Percentiles rank a stretch among this genome's conserved stretches.
Evolutionary conservation across 2,329 filamentous ascomycete species (phyloP).

Genomic region (Monosporascus sp.): DNA sequence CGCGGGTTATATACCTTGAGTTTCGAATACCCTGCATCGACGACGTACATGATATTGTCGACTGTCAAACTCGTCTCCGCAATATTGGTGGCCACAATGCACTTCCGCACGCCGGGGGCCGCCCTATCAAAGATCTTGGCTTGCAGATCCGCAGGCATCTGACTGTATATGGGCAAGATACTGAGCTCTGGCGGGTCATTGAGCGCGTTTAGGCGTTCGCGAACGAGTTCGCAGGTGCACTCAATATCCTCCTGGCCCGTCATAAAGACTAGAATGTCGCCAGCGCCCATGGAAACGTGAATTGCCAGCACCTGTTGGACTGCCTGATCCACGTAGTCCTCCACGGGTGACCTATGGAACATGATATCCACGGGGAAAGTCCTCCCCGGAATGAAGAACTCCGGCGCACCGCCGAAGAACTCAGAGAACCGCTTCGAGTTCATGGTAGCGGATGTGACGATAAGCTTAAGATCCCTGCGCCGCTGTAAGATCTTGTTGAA

Average conservation of each 20-base stretch:
- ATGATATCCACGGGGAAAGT: slow-evolving; percentile 97
- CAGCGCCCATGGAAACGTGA: slow-evolving; percentile 87
- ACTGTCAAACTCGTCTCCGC: slow-evolving; percentile 97
- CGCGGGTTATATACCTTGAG: slow-evolving; percentile 98
- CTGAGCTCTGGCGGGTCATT: slow-evolving; percentile 94
- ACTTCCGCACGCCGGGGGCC: slow-evolving; percentile 84
- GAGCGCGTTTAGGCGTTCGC: slow-evolving; percentile 78
- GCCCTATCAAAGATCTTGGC: slow-evolving; percentile 96
- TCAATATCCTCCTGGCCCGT: slow-evolving; percentile 99
- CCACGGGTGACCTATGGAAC: slow-evolving; percentile 89
- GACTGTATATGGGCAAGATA: slow-evolving; percentile 96
- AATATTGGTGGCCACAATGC: slow-evolving; percentile 97
- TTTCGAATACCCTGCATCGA: slow-evolving; percentile 93
- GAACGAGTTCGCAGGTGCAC: slow-evolving; percentile 87
- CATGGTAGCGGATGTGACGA: slow-evolving; percentile 98
- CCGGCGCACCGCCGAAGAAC: slow-evolving; percentile 92
- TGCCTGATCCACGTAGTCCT: slow-evolving; percentile 95
- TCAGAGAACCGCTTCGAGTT: slow-evolving; percentile 93
- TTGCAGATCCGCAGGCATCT: slow-evolving; percentile 97
- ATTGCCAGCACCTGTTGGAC: slow-evolving; percentile 95
- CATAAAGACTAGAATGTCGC: slow-evolving; percentile 98
- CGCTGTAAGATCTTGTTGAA: slow-evolving; percentile 95
- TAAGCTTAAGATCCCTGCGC: slow-evolving; percentile 86
- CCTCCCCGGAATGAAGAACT: slow-evolving; percentile 91
- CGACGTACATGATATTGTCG: slow-evolving; percentile 98